Evolutionary conservation across 2,329 filamentous ascomycete species (phyloP).

Genomic region (Cercospora canescens): DNA sequence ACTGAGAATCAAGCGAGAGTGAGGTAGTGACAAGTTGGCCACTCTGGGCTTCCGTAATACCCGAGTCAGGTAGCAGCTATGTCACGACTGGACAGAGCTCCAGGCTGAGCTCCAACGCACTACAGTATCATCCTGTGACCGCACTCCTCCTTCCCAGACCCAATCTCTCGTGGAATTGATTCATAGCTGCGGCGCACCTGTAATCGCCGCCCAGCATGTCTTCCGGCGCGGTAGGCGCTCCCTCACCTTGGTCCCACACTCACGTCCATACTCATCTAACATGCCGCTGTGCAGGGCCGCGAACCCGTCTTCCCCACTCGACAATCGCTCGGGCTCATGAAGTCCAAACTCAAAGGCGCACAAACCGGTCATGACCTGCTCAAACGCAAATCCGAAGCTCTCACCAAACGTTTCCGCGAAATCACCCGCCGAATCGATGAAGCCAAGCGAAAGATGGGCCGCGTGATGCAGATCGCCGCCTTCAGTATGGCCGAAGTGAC

Average conservation of each 20-base stretch:
- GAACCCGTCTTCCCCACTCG: constrained; percentile 97
- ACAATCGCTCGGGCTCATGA: constrained; percentile 96
- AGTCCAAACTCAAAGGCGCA: constrained; percentile 87
- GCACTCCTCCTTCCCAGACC: neutral
- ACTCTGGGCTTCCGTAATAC: too few relatives aligned
- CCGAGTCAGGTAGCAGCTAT: neutral
- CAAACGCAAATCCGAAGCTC: constrained; percentile 95
- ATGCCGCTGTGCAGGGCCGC: constrained; percentile 63
- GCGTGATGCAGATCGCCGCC: constrained; percentile 98
- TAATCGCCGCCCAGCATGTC: constrained; percentile 25
- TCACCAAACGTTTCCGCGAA: constrained; percentile 82
- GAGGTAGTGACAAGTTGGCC: too few relatives aligned
- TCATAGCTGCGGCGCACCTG: neutral
- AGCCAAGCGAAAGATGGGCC: constrained; percentile 98
- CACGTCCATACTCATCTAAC: neutral
- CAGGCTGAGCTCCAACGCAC: neutral
- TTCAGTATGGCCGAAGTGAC: constrained; percentile 97
- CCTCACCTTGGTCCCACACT: neutral
- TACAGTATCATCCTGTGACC: neutral
- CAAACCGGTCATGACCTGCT: constrained; percentile 83
- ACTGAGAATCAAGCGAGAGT: too few relatives aligned
- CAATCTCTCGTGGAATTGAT: neutral
- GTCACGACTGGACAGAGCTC: constrained; percentile 1
- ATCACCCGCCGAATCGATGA: constrained; percentile 97
- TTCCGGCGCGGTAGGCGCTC: constrained; percentile 25